Evolutionary conservation across 768 basidiomycete species (phyloP), one percentile per base, ranked within the genome.

Genomic region (Lactifluus subvellereus): DNA sequence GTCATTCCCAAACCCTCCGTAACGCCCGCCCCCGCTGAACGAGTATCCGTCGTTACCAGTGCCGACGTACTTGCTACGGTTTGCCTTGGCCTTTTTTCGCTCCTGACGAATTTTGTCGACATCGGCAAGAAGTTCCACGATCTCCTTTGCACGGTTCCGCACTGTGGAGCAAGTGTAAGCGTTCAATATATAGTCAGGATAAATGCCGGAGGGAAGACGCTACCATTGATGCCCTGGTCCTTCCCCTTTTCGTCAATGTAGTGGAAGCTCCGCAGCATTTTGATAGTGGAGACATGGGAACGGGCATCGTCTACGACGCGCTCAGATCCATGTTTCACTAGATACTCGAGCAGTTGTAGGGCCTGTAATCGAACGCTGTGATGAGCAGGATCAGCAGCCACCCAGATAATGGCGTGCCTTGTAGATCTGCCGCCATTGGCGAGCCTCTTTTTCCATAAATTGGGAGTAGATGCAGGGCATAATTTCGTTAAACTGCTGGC

Each of bases 231-330:
- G 6, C 97, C 97, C 74, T 99, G 93, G 71, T 99, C 97, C 74
- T 99, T 98, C 54, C 93, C 94, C 77, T 96, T 96, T 66, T 98
- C 96, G 67, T 99, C 97, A 60, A 98, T 91, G 74, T 98, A 98
- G 72, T 98, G 96, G 77, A 99, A 99, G 71, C 88, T 97, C 61
- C 94, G 79, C 11, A 98, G 83, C 92, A 98, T 98, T 77, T 98
- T 98, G 69, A 99, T 82, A 20, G 95, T 96, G 32, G 93, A 89
- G 32, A 98, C 79, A 74, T 98, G 97, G 1, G 92, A 89, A 56
- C 97, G 83, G 1, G 96, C 92, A 74, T 99, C 97, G 72, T 99
- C 97, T 18, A 99, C 93, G 11, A 98, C 96, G 45, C 97, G 88
- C 72, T 99, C 97, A 33, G 91, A 94, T 18, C 97, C 97, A 68